These are phyloP conservation scores for Lactifluus volemus DNA, from an alignment of 768 basidiomycete species.

Conservation along the genomic window DNA sequence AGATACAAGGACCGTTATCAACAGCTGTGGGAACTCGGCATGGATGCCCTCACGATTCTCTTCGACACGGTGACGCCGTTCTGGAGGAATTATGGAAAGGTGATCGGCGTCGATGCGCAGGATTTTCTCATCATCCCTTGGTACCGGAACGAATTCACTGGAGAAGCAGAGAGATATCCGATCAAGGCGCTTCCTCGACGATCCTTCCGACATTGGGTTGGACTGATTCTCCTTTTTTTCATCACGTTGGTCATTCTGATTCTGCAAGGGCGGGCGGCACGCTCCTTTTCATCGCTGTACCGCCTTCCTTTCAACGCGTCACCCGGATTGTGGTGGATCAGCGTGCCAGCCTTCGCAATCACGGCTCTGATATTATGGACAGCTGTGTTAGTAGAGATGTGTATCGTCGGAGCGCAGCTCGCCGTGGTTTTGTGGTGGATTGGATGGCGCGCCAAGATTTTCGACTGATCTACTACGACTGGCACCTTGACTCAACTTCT, in stretches of 20 bases:
- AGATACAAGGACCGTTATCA: slow-evolving; percentile 75
- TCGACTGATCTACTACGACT: slow-evolving; percentile 25
- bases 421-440: slow-evolving; percentile 65
- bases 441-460: slow-evolving; percentile 57
- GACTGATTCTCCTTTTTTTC: slow-evolving; percentile 44
- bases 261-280: slow-evolving; percentile 51
- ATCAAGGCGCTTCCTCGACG: slow-evolving; percentile 51
- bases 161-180: slow-evolving; percentile 59
- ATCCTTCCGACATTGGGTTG: slow-evolving; percentile 61
- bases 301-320: slow-evolving; percentile 50
- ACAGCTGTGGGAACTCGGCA: slow-evolving; percentile 72
- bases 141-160: slow-evolving; percentile 79
- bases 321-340: slow-evolving; percentile 52
- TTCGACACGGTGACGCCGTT: slow-evolving; percentile 71
- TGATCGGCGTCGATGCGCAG: slow-evolving; percentile 71
- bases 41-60: slow-evolving; percentile 67
- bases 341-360: slow-evolving; percentile 57
- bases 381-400: slow-evolving; percentile 51
- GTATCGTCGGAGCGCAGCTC: slow-evolving; percentile 47
- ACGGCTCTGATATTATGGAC: slow-evolving; percentile 58
- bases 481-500: not conserved
- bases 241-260: slow-evolving; percentile 39
- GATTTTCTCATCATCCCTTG: slow-evolving; percentile 77
- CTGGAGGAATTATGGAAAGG: slow-evolving; percentile 75
- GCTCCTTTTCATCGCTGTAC: slow-evolving; percentile 45